Percentiles rank a stretch among this genome's conserved stretches.
Evolutionary conservation across 1,284 basidiomycete genomes (phyloP).

Genomic region (Cystobasidium slooffiae): DNA sequence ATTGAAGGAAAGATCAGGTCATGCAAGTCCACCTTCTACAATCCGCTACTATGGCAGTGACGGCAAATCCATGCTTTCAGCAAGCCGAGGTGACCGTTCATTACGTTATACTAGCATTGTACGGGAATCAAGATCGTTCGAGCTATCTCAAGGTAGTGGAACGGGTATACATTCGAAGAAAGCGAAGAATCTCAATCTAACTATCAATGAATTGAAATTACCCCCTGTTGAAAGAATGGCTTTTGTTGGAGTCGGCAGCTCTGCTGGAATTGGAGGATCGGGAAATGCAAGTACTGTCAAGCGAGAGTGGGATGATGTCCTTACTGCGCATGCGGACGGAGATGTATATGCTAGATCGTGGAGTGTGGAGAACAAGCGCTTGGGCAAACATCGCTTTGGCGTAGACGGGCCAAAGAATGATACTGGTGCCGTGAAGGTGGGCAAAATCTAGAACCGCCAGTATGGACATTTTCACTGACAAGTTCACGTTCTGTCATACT

Average conservation of each 20-base stretch:
- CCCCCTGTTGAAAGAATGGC: slow-evolving; percentile 76
- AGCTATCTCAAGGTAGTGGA: slow-evolving; percentile 82
- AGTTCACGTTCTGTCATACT: no score
- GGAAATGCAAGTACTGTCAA: slow-evolving; percentile 69
- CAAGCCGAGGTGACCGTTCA: slow-evolving; percentile 73
- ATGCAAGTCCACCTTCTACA: slow-evolving; percentile 85
- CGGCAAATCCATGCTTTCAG: slow-evolving; percentile 89
- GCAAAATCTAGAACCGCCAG: slow-evolving; percentile 1
- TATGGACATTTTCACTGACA: not conserved
- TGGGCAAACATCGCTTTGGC: slow-evolving; percentile 71
- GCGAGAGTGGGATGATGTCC: slow-evolving; percentile 97
- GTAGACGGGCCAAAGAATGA: slow-evolving; percentile 57
- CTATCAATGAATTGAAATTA: slow-evolving; percentile 57
- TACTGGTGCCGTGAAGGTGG: slow-evolving; percentile 29
- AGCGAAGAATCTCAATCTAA: slow-evolving; percentile 19
- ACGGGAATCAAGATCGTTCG: slow-evolving; percentile 87
- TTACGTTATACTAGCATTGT: slow-evolving; percentile 90
- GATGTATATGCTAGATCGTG: slow-evolving; percentile 81
- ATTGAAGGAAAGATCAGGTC: slow-evolving; percentile 89
- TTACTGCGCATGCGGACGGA: slow-evolving; percentile 81
- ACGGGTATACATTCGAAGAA: slow-evolving; percentile 27
- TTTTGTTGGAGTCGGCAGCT: slow-evolving; percentile 56
- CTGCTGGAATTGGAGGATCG: slow-evolving; percentile 21
- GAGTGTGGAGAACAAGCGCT: slow-evolving; percentile 78
- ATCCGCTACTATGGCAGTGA: slow-evolving; percentile 96